phyloP scores from a whole-genome alignment of 2,329 filamentous ascomycete species.

The Fusarium sp. region DNA sequence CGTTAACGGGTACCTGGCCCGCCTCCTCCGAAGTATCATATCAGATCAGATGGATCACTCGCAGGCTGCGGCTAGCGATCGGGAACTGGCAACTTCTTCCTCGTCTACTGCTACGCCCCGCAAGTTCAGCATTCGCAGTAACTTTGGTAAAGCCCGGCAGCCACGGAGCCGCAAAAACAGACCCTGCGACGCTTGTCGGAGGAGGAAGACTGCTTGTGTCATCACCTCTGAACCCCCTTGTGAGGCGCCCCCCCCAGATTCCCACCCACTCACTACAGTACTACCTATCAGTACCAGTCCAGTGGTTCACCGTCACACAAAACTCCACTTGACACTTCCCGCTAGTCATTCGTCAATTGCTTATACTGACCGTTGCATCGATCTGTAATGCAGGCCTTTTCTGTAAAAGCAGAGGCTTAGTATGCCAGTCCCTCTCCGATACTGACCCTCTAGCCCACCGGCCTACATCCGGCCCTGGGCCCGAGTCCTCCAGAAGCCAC shows the following conservation, averaged over 20 bases:
- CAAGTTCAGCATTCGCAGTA: conserved; percentile 54
- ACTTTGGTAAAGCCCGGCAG: conserved; percentile 51
- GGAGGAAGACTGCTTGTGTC: conserved; percentile 58
- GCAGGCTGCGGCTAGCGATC: background rate
- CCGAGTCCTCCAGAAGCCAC: conserved; percentile 1
- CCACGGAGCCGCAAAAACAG: conserved; percentile 57
- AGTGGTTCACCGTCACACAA: background rate
- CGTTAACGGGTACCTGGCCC: conserved; percentile 5
- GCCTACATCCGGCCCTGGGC: background rate
- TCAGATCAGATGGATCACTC: conserved; percentile 9
- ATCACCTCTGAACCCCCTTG: conserved; percentile 56
- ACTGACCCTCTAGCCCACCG: conserved; percentile 12
- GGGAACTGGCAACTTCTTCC: conserved; percentile 10
- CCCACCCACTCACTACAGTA: background rate
- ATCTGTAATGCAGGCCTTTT: conserved; percentile 43
- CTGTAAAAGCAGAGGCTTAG: conserved; percentile 47
- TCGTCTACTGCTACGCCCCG: conserved; percentile 37
- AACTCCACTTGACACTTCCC: conserved; percentile 1
- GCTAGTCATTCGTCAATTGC: conserved; percentile 2
- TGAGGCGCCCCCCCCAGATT: conserved; percentile 40
- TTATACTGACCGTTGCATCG: conserved; percentile 14
- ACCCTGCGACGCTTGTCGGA: conserved; percentile 56
- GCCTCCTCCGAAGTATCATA: background rate
- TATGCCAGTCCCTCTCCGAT: conserved; percentile 46
- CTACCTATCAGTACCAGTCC: background rate